Conservation (phyloP, 2,329 filamentous ascomycete genomes). For the Apiospora phragmitis region DNA sequence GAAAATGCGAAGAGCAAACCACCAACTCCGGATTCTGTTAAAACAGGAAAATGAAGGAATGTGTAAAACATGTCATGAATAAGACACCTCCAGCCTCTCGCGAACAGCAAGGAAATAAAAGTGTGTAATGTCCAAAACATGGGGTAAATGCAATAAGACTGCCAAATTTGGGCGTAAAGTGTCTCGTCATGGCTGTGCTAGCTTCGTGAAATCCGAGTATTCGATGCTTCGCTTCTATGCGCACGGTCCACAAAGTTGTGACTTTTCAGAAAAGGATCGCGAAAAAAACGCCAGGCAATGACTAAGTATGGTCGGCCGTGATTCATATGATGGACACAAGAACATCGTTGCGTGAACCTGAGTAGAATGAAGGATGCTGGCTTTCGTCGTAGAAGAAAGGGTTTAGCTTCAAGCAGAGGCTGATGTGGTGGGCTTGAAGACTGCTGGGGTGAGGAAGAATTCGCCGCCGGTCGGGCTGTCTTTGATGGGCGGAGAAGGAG, state of each 20-base stretch:
- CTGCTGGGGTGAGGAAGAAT: slow-evolving; percentile 50
- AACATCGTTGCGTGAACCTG: not conserved
- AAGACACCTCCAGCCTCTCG: not conserved
- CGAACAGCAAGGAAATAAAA: not conserved
- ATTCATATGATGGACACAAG: slow-evolving; percentile 10
- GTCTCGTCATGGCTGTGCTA: not conserved
- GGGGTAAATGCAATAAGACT: not conserved
- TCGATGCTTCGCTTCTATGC: slow-evolving; percentile 5
- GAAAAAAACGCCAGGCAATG: slow-evolving; percentile 10
- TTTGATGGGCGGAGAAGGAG: slow-evolving; percentile 37
- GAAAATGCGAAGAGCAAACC: not conserved
- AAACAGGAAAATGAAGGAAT: not conserved
- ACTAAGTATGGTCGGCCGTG: slow-evolving; percentile 7
- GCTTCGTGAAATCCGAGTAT: slow-evolving; percentile 1
- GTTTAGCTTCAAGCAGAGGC: not conserved
- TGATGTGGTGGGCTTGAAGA: slow-evolving; percentile 43
- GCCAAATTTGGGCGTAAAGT: not conserved
- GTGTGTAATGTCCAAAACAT: not conserved
- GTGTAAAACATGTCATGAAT: not conserved
- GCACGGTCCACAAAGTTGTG: not conserved
- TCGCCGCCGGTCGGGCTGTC: slow-evolving; percentile 31
- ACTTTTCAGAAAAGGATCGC: slow-evolving; percentile 5
- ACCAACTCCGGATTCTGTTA: not conserved
- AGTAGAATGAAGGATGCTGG: not conserved
- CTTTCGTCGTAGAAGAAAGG: not conserved